Conservation (phyloP, 306 rosid species). For the Rosa persica region DNA sequence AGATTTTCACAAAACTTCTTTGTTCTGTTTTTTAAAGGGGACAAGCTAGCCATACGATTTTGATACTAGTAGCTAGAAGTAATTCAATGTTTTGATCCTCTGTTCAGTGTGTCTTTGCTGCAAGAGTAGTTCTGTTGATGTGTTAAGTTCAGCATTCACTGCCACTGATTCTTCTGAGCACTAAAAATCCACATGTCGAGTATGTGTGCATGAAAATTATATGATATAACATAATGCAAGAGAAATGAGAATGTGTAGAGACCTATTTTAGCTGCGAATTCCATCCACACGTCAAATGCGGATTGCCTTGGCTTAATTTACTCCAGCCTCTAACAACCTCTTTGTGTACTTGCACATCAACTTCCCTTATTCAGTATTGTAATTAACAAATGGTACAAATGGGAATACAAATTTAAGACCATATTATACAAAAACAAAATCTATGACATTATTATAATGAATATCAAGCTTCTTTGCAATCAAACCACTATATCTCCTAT, state of each 20-base stretch:
- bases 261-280: slow-evolving; percentile 80
- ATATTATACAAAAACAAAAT: not conserved
- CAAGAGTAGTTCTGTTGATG: too few relatives aligned
- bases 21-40: too few relatives aligned
- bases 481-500: not conserved
- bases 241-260: slow-evolving; percentile 11
- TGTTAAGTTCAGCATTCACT: too few relatives aligned
- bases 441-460: not conserved
- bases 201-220: not conserved
- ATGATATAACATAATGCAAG: not conserved
- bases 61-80: too few relatives aligned
- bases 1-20: too few relatives aligned
- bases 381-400: slow-evolving; percentile 69
- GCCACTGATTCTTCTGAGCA: too few relatives aligned
- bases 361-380: slow-evolving; percentile 66
- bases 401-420: slow-evolving; percentile 22
- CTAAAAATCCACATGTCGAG: too few relatives aligned
- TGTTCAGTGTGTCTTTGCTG: too few relatives aligned
- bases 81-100: too few relatives aligned
- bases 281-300: slow-evolving; percentile 70
- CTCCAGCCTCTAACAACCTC: slow-evolving; percentile 66
- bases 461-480: not conserved
- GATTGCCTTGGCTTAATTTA: slow-evolving; percentile 60
- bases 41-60: too few relatives aligned
- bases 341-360: slow-evolving; percentile 69